A percentile compares a stretch with the other conserved stretches of the same genome.
These are phyloP conservation scores for Tremella yokohamensis DNA, from an alignment of 768 basidiomycete species.

Conservation along the genomic window DNA sequence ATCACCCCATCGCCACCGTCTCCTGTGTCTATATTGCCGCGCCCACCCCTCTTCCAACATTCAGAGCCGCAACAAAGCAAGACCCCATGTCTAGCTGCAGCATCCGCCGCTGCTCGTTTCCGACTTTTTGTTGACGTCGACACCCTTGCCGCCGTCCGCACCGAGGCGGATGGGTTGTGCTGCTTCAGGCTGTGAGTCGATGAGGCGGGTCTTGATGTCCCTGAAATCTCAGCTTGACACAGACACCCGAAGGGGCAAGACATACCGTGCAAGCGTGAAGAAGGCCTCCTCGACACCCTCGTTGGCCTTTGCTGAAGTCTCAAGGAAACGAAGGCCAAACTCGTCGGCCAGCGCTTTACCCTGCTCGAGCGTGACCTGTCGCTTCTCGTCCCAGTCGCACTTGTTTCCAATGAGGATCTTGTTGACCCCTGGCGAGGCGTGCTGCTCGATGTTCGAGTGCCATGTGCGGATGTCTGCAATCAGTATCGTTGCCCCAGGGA, in stretches of 20 bases:
- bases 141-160: slow-evolving; percentile 33
- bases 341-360: slow-evolving; percentile 88
- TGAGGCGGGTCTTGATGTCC: slow-evolving; percentile 94
- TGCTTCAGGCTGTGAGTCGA: slow-evolving; percentile 65
- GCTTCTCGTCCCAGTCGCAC: slow-evolving; percentile 96
- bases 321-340: slow-evolving; percentile 93
- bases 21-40: background rate
- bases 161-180: slow-evolving; percentile 31
- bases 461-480: slow-evolving; percentile 89
- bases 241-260: slow-evolving; percentile 18
- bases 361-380: slow-evolving; percentile 83
- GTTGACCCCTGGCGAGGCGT: slow-evolving; percentile 97
- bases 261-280: slow-evolving; percentile 90
- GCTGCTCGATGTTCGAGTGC: slow-evolving; percentile 97
- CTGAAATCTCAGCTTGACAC: slow-evolving; percentile 45
- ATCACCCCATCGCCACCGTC: background rate
- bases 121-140: slow-evolving; percentile 38
- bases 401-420: slow-evolving; percentile 99
- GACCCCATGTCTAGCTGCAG: slow-evolving; percentile 3
- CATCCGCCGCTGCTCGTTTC: slow-evolving; percentile 34
- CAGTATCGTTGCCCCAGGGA: slow-evolving; percentile 4
- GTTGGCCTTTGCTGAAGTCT: slow-evolving; percentile 95
- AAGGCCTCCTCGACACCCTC: slow-evolving; percentile 98
- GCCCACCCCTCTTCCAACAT: background rate
- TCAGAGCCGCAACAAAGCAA: background rate